Conservation (phyloP, 2,329 filamentous ascomycete species). For the Fusarium nematophilum region DNA sequence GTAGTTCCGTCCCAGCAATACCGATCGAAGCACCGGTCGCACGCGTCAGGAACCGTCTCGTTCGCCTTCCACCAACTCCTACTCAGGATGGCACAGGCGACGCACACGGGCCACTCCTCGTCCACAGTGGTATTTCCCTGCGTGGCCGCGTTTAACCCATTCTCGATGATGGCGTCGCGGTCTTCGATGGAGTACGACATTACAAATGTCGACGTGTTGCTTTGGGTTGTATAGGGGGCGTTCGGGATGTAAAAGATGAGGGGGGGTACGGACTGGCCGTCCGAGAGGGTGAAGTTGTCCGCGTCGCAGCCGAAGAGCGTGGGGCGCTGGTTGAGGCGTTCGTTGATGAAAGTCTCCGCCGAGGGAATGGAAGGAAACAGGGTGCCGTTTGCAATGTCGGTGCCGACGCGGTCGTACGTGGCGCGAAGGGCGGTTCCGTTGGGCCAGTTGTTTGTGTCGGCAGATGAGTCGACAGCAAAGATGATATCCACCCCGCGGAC, state of each 20-base stretch:
- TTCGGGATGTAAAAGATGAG: conserved; percentile 84
- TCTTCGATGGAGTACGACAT: conserved; percentile 69
- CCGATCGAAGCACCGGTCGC: conserved; percentile 75
- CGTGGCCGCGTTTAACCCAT: conserved; percentile 84
- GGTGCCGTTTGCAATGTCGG: conserved; percentile 60
- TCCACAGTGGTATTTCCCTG: conserved; percentile 80
- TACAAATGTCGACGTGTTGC: conserved; percentile 80
- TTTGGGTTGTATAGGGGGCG: conserved; percentile 74
- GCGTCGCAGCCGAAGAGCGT: conserved; percentile 73
- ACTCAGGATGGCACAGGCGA: conserved; percentile 82
- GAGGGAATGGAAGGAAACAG: conserved; percentile 69
- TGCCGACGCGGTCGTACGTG: conserved; percentile 63
- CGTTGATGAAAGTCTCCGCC: conserved; percentile 63
- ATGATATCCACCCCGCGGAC: conserved; percentile 67
- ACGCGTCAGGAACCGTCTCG: conserved; percentile 73
- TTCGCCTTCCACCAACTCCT: conserved; percentile 75
- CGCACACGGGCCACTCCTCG: conserved; percentile 77
- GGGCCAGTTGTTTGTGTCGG: conserved; percentile 69
- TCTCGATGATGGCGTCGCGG: conserved; percentile 80
- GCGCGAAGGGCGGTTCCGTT: conserved; percentile 68
- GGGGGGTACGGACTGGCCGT: conserved; percentile 64
- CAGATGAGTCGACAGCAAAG: conserved; percentile 72
- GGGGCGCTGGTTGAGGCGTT: conserved; percentile 67
- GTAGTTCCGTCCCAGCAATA: conserved; percentile 89
- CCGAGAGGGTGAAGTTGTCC: conserved; percentile 40